Evolutionary conservation across 495 filamentous ascomycete genomes (phyloP), one percentile per base, ranked within the genome.

Genomic region (Tuber melanosporum): DNA sequence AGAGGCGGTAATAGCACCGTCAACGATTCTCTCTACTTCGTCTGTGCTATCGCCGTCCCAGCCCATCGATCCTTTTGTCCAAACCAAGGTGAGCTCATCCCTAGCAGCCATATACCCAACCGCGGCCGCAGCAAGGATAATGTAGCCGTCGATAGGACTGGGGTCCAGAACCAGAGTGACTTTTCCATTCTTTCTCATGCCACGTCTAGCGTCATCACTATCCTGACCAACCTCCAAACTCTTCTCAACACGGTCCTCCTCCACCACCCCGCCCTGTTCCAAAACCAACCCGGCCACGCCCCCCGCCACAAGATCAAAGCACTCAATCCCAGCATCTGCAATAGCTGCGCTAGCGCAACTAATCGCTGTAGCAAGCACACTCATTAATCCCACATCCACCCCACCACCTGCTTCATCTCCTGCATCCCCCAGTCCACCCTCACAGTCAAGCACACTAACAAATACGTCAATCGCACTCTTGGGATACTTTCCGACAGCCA

Each of bases 341-440:
- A 99, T 91, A 10, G 96, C 95, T n/a, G 95, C 96, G 75, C 93
- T 94, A 47, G 95, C 94, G 76, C 94, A 94, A 2, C 93, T 98
- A 77, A 99, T 94, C 83, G 94, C 97, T 1, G 93, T 94, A 42
- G 93, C 92, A 10, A 99, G 86, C 52, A 96, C 92, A 83, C 91
- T 93, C 93, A 99, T 95, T 88, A 92, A 90, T 0, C 92, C 90
- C 88, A 91, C 92, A 36, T 89, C 89, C 86, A 39, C 88, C 87
- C 88, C 88, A 88, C 87, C 88, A 89, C 73, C 89, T 88, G 74
- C 92, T 91, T 76, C 83, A 42, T 86, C 84, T 41, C 87, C 84
- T 69, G 85, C 84, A 78, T 89, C 87, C 12, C 77, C 82, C 3
- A 81, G 71, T 1, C 77, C 77, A 12, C 82, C 82, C 78, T 98